Evolutionary conservation across 371 early-diverging fungal genomes (phyloP).

Genomic region (Actinomucor elegans): DNA sequence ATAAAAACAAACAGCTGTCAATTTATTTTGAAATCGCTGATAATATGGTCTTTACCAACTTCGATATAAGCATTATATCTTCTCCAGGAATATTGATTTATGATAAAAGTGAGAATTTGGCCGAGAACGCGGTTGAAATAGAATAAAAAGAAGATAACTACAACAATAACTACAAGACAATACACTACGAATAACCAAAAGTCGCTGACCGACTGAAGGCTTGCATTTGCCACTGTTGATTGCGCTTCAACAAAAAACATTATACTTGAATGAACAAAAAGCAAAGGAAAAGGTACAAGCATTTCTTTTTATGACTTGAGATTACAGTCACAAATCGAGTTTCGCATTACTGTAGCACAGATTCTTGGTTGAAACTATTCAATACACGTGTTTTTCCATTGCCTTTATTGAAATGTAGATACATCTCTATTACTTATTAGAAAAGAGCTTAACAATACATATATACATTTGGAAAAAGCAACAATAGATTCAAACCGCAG

Average conservation of each 20-base stretch:
- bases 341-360: too few relatives aligned
- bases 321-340: too few relatives aligned
- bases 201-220: constrained; percentile 31
- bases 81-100: constrained; percentile 75
- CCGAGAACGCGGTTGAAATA: constrained; percentile 74
- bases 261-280: not conserved
- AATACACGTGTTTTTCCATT: too few relatives aligned
- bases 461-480: too few relatives aligned
- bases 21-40: too few relatives aligned
- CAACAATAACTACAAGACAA: constrained; percentile 68
- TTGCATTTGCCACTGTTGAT: not conserved
- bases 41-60: constrained; percentile 55
- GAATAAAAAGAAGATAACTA: constrained; percentile 77
- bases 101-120: constrained; percentile 60
- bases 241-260: constrained; percentile 9
- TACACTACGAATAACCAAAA: constrained; percentile 69
- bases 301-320: too few relatives aligned
- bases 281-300: not conserved
- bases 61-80: constrained; percentile 69
- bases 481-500: too few relatives aligned
- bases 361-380: too few relatives aligned
- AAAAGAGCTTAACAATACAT: too few relatives aligned
- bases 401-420: too few relatives aligned
- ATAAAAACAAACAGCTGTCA: too few relatives aligned
- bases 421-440: too few relatives aligned